These are phyloP conservation scores for Pseudozyma pruni DNA, from an alignment of 1,284 basidiomycete genomes.

Conservation along the genomic window DNA sequence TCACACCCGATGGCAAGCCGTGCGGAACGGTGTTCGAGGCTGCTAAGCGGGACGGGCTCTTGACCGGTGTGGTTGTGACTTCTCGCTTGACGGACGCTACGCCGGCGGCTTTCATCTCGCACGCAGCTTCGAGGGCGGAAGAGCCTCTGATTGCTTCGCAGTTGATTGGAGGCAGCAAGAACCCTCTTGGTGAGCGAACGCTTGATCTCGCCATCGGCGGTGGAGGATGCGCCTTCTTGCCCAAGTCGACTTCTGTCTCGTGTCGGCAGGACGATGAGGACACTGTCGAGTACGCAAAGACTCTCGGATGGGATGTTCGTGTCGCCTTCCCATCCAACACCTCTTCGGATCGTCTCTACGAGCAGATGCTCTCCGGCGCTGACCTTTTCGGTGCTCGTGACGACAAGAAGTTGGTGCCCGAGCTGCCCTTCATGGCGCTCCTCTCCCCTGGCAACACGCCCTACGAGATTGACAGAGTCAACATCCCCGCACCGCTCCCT, in stretches of 20 bases:
- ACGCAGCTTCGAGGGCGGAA: constrained; percentile 57
- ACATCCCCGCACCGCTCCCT: constrained; percentile 40
- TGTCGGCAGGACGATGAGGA: constrained; percentile 67
- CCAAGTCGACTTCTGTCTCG: constrained; percentile 52
- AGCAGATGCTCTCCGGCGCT: background rate
- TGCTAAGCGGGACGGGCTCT: constrained; percentile 65
- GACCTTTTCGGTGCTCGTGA: constrained; percentile 10
- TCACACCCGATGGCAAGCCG: constrained; percentile 54
- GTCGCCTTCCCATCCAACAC: constrained; percentile 36
- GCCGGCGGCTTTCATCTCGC: constrained; percentile 68
- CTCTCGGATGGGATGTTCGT: constrained; percentile 54
- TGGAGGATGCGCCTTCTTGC: constrained; percentile 68
- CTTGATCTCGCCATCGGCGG: constrained; percentile 69
- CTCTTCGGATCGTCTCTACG: constrained; percentile 7
- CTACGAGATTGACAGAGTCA: constrained; percentile 62
- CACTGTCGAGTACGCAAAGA: constrained; percentile 51
- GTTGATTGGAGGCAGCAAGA: constrained; percentile 36
- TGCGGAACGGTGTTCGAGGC: constrained; percentile 69
- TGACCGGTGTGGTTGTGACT: constrained; percentile 68
- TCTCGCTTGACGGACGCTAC: constrained; percentile 64
- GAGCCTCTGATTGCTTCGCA: constrained; percentile 51
- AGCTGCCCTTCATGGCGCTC: constrained; percentile 53
- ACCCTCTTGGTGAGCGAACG: constrained; percentile 41
- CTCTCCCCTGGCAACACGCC: constrained; percentile 60
- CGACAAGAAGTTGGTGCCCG: constrained; percentile 16